phyloP scores from a whole-genome alignment of 805 yeast species.

The Maudiozyma barnettii region DNA sequence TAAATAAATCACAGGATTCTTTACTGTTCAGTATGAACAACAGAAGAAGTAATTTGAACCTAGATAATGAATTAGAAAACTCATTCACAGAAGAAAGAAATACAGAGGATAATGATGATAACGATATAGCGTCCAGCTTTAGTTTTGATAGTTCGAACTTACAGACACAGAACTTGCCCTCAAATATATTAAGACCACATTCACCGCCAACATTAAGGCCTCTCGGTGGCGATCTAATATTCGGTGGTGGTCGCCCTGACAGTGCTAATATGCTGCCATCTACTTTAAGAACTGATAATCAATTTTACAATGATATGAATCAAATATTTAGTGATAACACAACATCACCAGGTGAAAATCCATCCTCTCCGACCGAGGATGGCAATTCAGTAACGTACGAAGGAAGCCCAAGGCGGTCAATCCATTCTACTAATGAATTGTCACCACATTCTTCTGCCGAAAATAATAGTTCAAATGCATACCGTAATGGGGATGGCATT shows the following conservation, averaged over 20 bases:
- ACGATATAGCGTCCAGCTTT: conserved; percentile 13
- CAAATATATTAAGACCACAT: conserved; percentile 20
- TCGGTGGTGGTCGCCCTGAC: not conserved
- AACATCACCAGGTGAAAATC: not conserved
- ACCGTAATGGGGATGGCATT: conserved; percentile 1
- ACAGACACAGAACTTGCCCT: conserved; percentile 23
- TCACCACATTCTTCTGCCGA: conserved; percentile 18
- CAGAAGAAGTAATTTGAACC: conserved; percentile 3
- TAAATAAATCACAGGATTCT: conserved; percentile 12
- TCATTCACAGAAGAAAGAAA: not conserved
- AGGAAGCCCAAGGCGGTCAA: conserved; percentile 2
- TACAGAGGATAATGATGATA: conserved; percentile 3
- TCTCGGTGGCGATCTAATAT: not conserved
- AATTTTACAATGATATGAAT: conserved; percentile 20
- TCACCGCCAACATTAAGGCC: conserved; percentile 28
- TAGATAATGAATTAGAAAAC: conserved; percentile 5
- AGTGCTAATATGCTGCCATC: conserved; percentile 15
- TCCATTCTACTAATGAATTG: conserved; percentile 3
- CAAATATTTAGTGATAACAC: conserved; percentile 12
- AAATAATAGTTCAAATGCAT: conserved; percentile 8
- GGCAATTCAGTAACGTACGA: conserved; percentile 1
- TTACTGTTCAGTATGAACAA: conserved; percentile 1
- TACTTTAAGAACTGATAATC: conserved; percentile 20
- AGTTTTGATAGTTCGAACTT: conserved; percentile 11
- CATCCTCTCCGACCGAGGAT: not conserved